These are phyloP conservation scores for Scleromitrula shiraiana DNA, from an alignment of 2,329 filamentous ascomycete species.

Conservation along the genomic window DNA sequence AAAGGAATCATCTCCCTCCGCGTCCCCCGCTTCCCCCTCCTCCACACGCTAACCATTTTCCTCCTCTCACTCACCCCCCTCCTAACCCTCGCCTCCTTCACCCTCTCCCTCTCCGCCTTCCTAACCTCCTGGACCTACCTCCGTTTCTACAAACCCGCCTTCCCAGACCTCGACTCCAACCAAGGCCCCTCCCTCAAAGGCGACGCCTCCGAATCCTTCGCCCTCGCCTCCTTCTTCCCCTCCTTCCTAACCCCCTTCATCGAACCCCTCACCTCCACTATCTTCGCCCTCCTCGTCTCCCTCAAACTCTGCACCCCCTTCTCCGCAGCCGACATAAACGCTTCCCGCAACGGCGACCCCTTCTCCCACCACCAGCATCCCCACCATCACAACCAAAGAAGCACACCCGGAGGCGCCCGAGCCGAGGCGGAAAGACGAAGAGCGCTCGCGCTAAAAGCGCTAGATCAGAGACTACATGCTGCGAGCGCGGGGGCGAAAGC, in stretches of 20 bases:
- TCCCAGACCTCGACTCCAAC: slow-evolving; percentile 57
- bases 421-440: slow-evolving; percentile 88
- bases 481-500: slow-evolving; percentile 50
- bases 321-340: slow-evolving; percentile 69
- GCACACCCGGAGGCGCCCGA: slow-evolving; percentile 57
- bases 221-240: slow-evolving; percentile 96
- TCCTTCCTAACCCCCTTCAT: too few relatives aligned
- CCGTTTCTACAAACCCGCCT: slow-evolving; percentile 81
- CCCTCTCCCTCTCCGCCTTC: slow-evolving; percentile 75
- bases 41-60: slow-evolving; percentile 69
- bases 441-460: slow-evolving; percentile 78
- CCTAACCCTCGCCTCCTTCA: slow-evolving; percentile 61
- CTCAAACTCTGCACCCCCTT: slow-evolving; percentile 79
- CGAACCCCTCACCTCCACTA: slow-evolving; percentile 67
- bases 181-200: slow-evolving; percentile 62
- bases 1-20: slow-evolving; percentile 81
- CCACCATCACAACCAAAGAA: slow-evolving; percentile 34
- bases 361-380: slow-evolving; percentile 34
- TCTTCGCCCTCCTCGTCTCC: slow-evolving; percentile 66
- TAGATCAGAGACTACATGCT: slow-evolving; percentile 88
- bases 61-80: slow-evolving; percentile 56
- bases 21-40: slow-evolving; percentile 62
- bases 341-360: slow-evolving; percentile 61
- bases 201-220: slow-evolving; percentile 92
- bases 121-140: slow-evolving; percentile 90